phyloP scores from a whole-genome alignment of 2,329 filamentous ascomycete species.

The Fonsecaea monophora region DNA sequence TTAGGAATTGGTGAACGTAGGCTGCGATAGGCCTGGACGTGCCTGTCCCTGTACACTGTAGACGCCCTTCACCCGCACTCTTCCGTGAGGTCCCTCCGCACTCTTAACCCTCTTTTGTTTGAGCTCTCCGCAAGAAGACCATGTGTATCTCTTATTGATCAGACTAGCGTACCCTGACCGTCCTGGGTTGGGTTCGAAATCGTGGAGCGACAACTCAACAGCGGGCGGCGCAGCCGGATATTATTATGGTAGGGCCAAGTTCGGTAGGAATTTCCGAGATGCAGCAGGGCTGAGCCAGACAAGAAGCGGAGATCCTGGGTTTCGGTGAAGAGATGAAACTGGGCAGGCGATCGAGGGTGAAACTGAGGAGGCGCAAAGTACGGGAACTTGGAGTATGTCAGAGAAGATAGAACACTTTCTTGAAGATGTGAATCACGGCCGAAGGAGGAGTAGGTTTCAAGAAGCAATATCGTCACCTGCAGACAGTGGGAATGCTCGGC shows the following conservation, averaged over 20 bases:
- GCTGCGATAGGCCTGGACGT: conserved; percentile 17
- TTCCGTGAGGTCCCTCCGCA: conserved; percentile 23
- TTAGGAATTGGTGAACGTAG: conserved; percentile 20
- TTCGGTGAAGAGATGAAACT: background rate
- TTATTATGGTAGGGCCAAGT: conserved; percentile 1
- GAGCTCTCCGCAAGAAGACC: conserved; percentile 10
- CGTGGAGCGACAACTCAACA: conserved; percentile 17
- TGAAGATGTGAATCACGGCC: background rate
- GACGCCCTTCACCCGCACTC: conserved; percentile 21
- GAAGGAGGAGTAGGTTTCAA: background rate
- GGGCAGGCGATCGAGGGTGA: background rate
- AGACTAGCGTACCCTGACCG: background rate
- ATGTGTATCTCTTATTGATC: conserved; percentile 9
- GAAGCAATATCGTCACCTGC: conserved; percentile 17
- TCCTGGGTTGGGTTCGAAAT: conserved; percentile 1
- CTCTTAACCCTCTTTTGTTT: conserved; percentile 21
- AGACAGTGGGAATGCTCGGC: background rate
- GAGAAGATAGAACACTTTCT: background rate
- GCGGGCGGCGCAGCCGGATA: conserved; percentile 9
- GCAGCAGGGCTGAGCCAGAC: conserved; percentile 14
- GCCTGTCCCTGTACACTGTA: conserved; percentile 10
- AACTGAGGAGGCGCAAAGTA: background rate
- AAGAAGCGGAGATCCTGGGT: background rate
- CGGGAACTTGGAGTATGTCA: background rate
- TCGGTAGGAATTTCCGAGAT: conserved; percentile 8